Base-by-base conservation (phyloP, 352 stramenopile genomes). In the Thraustotheca clavata region DNA sequence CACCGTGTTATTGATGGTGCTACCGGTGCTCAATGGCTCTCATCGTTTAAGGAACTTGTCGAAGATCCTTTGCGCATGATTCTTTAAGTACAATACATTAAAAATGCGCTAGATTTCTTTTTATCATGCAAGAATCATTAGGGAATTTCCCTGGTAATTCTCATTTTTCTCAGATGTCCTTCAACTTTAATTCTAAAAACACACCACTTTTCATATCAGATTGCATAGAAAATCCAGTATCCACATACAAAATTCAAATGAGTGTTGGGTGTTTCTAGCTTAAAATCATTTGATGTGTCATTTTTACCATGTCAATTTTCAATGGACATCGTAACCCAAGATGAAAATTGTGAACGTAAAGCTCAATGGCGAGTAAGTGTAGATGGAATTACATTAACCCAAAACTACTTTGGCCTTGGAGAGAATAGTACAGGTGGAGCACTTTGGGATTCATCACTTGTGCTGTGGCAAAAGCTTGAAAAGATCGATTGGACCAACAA, bases 1-100 rank as follows among this genome's bases (percentile, higher is more conserved):
- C 96, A 99, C 77, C 89, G 96, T 67, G 94, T 98, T 49, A 95
- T 99, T 68, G 96, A 99, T 72, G 96, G 96, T 67, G 96, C 96
- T 33, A 94, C 98, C 20, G 96, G 95, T 54, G 96, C 96, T 39
- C 82, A 97, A 73, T 99, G 94, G 94, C 74, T 99, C 46, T 85
- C 83, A 60, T 85, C 89, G 35, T 98, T 98, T 79, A 98, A 98
- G 82, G 85, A 88, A 61, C 76, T 98, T 66, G 83, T 99, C n/a
- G 94, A 99, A 73, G 94, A 97, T 74, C 96, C 96, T 47, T 70
- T 96, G 39, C 98, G 92, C 72, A 96, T 99, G 80, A 93, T 99
- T 67, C 85, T 99, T 70, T 99, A 85, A 87, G 60, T 67, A 59
- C 43, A 52, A 18, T 33, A 26, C 46, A 46, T 54, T 43, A 48